Conservation (phyloP, 2,329 filamentous ascomycete genomes). For the Diaporthe sp. region DNA sequence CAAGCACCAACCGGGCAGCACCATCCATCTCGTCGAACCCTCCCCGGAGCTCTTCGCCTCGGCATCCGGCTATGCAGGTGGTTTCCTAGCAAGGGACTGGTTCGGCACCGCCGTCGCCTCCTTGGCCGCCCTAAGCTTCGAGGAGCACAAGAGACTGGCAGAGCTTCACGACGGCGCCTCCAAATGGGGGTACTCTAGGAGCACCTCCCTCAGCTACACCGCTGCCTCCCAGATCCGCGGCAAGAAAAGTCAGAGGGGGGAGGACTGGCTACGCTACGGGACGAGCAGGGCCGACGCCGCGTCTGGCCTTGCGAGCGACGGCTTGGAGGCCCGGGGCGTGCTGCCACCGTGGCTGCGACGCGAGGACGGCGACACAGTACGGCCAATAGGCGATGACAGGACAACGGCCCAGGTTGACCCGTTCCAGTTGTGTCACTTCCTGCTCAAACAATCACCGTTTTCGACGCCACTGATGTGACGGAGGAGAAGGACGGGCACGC, state of each 20-base stretch:
- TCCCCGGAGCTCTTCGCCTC: slow-evolving; percentile 72
- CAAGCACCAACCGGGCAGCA: slow-evolving; percentile 51
- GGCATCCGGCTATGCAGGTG: slow-evolving; percentile 79
- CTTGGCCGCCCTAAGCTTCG: slow-evolving; percentile 75
- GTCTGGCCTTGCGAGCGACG: slow-evolving; percentile 40
- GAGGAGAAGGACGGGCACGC: no score
- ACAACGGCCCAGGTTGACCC: slow-evolving; percentile 78
- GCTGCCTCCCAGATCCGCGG: slow-evolving; percentile 39
- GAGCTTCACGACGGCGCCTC: slow-evolving; percentile 64
- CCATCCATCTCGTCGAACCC: slow-evolving; percentile 59
- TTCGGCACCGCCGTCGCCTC: slow-evolving; percentile 66
- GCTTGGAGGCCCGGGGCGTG: slow-evolving; percentile 37
- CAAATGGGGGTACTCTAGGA: slow-evolving; percentile 62
- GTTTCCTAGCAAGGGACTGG: slow-evolving; percentile 81
- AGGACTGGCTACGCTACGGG: slow-evolving; percentile 75
- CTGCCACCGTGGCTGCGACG: slow-evolving; percentile 69
- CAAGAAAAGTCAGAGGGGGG: slow-evolving; percentile 56
- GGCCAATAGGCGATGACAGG: slow-evolving; percentile 69
- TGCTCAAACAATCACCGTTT: slow-evolving; percentile 70
- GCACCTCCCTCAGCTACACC: slow-evolving; percentile 66
- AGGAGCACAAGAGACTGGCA: slow-evolving; percentile 74
- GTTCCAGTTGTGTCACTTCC: slow-evolving; percentile 70
- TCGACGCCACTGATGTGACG: no score
- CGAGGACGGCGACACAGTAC: slow-evolving; percentile 64
- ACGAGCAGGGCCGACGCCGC: slow-evolving; percentile 69